Evolutionary conservation across 2,329 filamentous ascomycete genomes (phyloP), one percentile per base, ranked within the genome.

Genomic region (Talaromyces marneffei): DNA sequence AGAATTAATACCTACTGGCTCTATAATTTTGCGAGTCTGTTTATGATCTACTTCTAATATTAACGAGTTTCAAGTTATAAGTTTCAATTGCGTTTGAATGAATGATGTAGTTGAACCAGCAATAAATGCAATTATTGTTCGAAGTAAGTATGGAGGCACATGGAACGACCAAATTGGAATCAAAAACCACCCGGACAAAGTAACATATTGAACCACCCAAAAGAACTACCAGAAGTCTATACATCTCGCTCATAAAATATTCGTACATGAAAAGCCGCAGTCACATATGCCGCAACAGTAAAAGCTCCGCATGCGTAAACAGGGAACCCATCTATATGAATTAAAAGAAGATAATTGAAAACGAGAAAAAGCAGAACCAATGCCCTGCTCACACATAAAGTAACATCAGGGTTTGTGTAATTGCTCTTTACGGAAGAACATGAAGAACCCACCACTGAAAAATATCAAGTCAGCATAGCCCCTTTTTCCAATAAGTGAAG

Each of bases 351-450:
- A n/a, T 52, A 52, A 16, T 1, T 23, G 29, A 5, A 8, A 50
- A 18, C 4, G 2, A 50, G 4, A 16, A 35, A 4, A 35, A 33
- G n/a, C 2, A 18, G 9, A 50, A 18, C 16, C 25, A 4, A 23
- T 9, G 5, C 3, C n/a, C 48, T 33, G 29, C n/a, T 4, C 16
- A 8, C 9, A 25, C 40, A 7, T 25, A 35, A 12, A 2, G 5
- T 29, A 8, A 37, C 16, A 46, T 71, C 67, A 77, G 20, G 77
- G 77, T 63, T 79, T 79, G 46, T 72, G 75, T 20, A 79, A 69
- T 62, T 79, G 77, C 61, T 79, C 77, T 62, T 74, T 76, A 20
- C 77, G 75, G 71, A 78, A 79, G 69, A 78, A 79, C 33, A 75
- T 62, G 35, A 77, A 69, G 65, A 76, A 77, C 8, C 74, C 75